Evolutionary conservation across 768 basidiomycete species (phyloP).

Genomic region (Pulveroboletus frians): DNA sequence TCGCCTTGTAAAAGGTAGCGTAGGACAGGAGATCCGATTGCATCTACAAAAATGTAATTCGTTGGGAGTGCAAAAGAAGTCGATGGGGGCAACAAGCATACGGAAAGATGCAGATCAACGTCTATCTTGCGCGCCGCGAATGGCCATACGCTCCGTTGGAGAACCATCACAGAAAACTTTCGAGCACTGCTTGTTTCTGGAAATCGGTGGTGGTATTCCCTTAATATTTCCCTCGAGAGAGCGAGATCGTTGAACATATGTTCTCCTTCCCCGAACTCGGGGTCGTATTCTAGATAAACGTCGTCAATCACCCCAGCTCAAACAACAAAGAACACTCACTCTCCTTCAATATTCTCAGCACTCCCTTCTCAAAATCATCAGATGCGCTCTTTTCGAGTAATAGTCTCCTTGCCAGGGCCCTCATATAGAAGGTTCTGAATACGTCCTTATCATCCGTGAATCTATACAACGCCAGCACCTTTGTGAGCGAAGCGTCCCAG

Average conservation of each 20-base stretch:
- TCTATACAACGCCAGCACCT: constrained; percentile 68
- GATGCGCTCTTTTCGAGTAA: constrained; percentile 81
- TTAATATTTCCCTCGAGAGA: constrained; percentile 68
- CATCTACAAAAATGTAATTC: constrained; percentile 47
- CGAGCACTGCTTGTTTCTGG: constrained; percentile 34
- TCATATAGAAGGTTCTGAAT: constrained; percentile 89
- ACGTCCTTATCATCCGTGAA: constrained; percentile 93
- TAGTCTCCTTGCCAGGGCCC: constrained; percentile 80
- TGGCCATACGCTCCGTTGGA: constrained; percentile 90
- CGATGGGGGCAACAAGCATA: constrained; percentile 27
- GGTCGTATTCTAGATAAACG: constrained; percentile 70
- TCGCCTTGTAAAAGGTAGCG: constrained; percentile 65
- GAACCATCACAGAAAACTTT: constrained; percentile 69
- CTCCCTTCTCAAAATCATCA: constrained; percentile 78
- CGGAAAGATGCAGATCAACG: constrained; percentile 50
- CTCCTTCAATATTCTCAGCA: constrained; percentile 83
- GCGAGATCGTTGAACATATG: constrained; percentile 93
- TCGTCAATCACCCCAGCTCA: constrained; percentile 13
- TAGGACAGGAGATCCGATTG: constrained; percentile 62
- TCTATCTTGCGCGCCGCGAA: constrained; percentile 50
- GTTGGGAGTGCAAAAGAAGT: constrained; percentile 5
- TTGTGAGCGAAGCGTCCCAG: constrained; percentile 61
- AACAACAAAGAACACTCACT: constrained; percentile 39
- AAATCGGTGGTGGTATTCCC: constrained; percentile 53
- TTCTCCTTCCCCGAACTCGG: constrained; percentile 90